Evolutionary conservation across 768 basidiomycete genomes (phyloP), one percentile per base, ranked within the genome.

Genomic region (Suillus paluster): DNA sequence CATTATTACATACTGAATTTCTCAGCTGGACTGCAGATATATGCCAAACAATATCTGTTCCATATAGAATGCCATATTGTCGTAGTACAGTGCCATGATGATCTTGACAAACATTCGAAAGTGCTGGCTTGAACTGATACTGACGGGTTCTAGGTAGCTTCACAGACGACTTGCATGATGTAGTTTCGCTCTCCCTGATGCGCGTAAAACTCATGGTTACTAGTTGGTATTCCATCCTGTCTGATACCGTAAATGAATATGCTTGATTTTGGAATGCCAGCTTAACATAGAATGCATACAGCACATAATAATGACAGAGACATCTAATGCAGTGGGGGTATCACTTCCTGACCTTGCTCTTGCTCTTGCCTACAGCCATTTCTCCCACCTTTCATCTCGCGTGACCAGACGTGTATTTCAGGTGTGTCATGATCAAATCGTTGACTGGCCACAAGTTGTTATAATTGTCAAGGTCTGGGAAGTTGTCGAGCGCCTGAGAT

Each of bases 121-220:
- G 97, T 90, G 34, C 89, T 93, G 19, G 97, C 91, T 80, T 98
- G 96, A 41, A 99, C 95, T 39, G 83, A 75, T 3, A 91, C 86
- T 2, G 87, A 77, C 1, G 83, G 63, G 67, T 89, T 95, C 75
- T 99, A 97, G 0, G 97, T 99, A 0, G 96, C 97, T 72, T 99
- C 97, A 73, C 97, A 99, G 19, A 99, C 93, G 49, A 99, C 95
- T 80, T 99, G 97, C 97, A 99, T 99, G 77, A 99, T 99, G 80
- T 97, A 99, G 78, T 99, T 99, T 52, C 97, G 88, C 77, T 99
- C 97, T 67, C 97, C 97, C 95, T 99, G 71, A 14, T 62, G 30
- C 3, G 8, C n/a, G 42, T 21, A 30, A 30, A 30, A 30, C 30
- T 30, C 30, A 6, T 30, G 30, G 30, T 6, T 30, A 30, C 30